Conservation (phyloP, 352 stramenopile species). For the Globisporangium echinulatum region DNA sequence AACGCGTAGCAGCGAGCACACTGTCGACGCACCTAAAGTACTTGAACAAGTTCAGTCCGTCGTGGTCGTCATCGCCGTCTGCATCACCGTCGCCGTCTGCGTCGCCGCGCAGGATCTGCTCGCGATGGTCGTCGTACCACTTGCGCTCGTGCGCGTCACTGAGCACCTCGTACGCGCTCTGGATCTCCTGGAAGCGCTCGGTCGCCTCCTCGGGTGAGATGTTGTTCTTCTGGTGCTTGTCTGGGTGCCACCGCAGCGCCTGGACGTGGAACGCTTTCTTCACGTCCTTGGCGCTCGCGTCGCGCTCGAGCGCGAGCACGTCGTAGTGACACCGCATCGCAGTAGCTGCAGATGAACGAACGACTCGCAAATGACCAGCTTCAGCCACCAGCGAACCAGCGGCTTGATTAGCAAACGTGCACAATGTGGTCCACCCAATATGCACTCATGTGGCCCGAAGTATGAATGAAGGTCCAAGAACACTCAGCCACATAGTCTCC, state of each 20-base stretch:
- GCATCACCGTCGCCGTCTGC: slow-evolving; percentile 26
- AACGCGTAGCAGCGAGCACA: background rate
- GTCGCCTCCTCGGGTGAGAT: slow-evolving; percentile 74
- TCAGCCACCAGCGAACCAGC: background rate
- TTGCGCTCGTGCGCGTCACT: slow-evolving; percentile 81
- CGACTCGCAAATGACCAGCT: too few relatives aligned
- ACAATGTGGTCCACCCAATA: too few relatives aligned
- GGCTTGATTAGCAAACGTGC: background rate
- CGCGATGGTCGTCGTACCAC: slow-evolving; percentile 87
- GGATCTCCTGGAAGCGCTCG: slow-evolving; percentile 77
- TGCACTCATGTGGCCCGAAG: too few relatives aligned
- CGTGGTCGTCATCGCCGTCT: slow-evolving; percentile 25
- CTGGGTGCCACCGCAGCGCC: slow-evolving; percentile 78
- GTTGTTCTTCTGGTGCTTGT: slow-evolving; percentile 75
- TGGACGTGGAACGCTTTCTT: slow-evolving; percentile 76
- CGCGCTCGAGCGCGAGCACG: slow-evolving; percentile 59
- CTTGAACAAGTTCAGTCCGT: slow-evolving; percentile 68
- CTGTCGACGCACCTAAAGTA: slow-evolving; percentile 55
- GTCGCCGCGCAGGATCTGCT: slow-evolving; percentile 78
- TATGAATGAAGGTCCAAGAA: too few relatives aligned
- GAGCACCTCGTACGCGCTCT: slow-evolving; percentile 83
- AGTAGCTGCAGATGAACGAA: background rate
- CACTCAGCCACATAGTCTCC: too few relatives aligned
- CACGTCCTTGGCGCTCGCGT: slow-evolving; percentile 45
- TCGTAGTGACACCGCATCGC: slow-evolving; percentile 82